Evolutionary conservation across 345 rosid species (phyloP).

Genomic region (Dovyalis caffra): DNA sequence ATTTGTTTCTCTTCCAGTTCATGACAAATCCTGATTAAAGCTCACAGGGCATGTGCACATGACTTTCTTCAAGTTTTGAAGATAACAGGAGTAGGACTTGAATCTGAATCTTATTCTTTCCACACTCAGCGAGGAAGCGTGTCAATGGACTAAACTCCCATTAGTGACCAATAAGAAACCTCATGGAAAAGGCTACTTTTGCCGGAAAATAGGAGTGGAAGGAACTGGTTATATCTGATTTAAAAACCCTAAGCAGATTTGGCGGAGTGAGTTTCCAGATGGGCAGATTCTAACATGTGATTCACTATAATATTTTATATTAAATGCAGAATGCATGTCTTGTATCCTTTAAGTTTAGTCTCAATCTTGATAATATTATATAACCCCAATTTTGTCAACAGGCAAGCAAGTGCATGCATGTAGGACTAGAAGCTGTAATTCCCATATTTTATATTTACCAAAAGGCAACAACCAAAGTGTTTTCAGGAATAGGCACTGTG

Average conservation of each 20-base stretch:
- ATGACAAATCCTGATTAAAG: neutral
- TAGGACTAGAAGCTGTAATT: neutral
- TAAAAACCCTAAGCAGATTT: neutral
- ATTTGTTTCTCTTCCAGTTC: neutral
- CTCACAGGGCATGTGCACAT: neutral
- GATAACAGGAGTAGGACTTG: neutral
- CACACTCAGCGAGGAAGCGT: neutral
- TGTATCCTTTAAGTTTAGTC: neutral
- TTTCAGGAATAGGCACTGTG: neutral
- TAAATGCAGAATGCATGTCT: neutral
- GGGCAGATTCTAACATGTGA: slow-evolving; percentile 4
- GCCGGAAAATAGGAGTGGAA: neutral
- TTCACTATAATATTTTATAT: neutral
- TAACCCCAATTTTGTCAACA: neutral
- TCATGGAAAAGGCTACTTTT: neutral
- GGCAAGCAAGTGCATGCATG: slow-evolving; percentile 3
- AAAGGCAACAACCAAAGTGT: neutral
- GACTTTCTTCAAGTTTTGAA: neutral
- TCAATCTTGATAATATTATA: neutral
- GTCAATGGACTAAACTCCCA: neutral
- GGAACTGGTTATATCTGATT: neutral
- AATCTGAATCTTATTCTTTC: neutral
- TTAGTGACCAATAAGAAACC: neutral
- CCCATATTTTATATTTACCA: too few relatives aligned
- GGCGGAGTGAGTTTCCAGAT: slow-evolving; percentile 4